Evolutionary conservation across 306 rosid species (phyloP).

Genomic region (Glycine soja): DNA sequence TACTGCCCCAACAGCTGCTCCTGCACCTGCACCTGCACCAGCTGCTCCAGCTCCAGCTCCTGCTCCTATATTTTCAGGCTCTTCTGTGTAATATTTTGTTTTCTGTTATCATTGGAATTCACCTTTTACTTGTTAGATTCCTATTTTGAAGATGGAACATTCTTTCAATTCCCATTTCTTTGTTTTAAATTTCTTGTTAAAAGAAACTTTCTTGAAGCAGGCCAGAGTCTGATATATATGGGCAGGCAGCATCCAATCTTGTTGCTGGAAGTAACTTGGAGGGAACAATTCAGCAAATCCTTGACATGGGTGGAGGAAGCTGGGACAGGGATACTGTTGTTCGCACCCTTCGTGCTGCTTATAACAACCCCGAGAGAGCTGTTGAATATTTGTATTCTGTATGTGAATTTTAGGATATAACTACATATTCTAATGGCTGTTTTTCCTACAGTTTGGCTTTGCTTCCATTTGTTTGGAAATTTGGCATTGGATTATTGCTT

Average conservation of each 20-base stretch:
- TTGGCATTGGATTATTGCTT: neutral
- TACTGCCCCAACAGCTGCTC: slow-evolving; percentile 19
- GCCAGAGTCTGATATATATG: slow-evolving; percentile 60
- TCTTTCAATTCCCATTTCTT: neutral
- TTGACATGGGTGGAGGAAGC: slow-evolving; percentile 86
- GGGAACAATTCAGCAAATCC: slow-evolving; percentile 68
- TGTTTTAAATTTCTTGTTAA: slow-evolving; percentile 8
- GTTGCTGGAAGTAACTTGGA: slow-evolving; percentile 81
- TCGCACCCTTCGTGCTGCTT: slow-evolving; percentile 89
- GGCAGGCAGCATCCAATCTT: slow-evolving; percentile 80
- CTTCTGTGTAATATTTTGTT: slow-evolving; percentile 51
- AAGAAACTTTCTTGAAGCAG: slow-evolving; percentile 54
- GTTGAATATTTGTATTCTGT: slow-evolving; percentile 83
- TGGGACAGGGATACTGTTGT: slow-evolving; percentile 87
- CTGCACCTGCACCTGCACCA: slow-evolving; percentile 36
- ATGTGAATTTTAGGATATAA: slow-evolving; percentile 45
- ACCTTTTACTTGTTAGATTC: neutral
- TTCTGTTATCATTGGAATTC: slow-evolving; percentile 16
- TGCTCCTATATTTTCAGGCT: slow-evolving; percentile 34
- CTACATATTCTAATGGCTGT: neutral
- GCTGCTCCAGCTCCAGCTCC: slow-evolving; percentile 33
- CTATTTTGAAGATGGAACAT: neutral
- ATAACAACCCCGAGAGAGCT: slow-evolving; percentile 89
- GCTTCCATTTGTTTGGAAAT: slow-evolving; percentile 2
- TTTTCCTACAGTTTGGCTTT: neutral